These are phyloP conservation scores for Pontederia crassipes DNA, from an alignment of 176 grass and related monocot species.

Conservation along the genomic window DNA sequence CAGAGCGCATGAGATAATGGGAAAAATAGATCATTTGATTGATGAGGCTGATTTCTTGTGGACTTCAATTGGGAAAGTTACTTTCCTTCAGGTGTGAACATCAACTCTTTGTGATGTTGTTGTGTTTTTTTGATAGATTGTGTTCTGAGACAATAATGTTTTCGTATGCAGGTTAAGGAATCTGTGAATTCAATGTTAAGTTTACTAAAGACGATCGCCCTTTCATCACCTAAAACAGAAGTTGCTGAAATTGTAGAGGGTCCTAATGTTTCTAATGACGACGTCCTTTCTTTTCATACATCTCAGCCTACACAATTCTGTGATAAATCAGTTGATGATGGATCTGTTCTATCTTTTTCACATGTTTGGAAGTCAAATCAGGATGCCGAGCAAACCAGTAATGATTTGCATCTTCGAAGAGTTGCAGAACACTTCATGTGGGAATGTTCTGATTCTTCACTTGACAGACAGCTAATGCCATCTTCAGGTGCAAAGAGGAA, in stretches of 20 bases:
- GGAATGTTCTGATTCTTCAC: slow-evolving; percentile 90
- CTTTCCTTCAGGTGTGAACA: slow-evolving; percentile 41
- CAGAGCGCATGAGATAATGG: slow-evolving; percentile 37
- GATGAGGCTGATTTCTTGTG: slow-evolving; percentile 26
- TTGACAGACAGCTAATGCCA: slow-evolving; percentile 40
- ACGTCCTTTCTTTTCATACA: slow-evolving; percentile 42
- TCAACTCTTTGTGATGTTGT: slow-evolving; percentile 10
- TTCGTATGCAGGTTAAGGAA: slow-evolving; percentile 40
- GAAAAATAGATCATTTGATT: slow-evolving; percentile 43
- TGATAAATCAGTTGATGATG: slow-evolving; percentile 21
- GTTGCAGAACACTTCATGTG: slow-evolving; percentile 62
- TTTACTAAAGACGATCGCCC: slow-evolving; percentile 38
- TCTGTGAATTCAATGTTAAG: slow-evolving; percentile 39
- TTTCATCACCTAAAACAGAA: slow-evolving; percentile 25
- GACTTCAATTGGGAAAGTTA: slow-evolving; percentile 34
- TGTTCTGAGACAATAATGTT: slow-evolving; percentile 28
- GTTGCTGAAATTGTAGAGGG: background rate
- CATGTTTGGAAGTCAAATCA: slow-evolving; percentile 64
- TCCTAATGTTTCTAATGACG: slow-evolving; percentile 26
- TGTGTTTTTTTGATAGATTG: slow-evolving; percentile 9
- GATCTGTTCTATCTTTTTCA: slow-evolving; percentile 44
- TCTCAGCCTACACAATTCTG: slow-evolving; percentile 47
- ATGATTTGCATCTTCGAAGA: slow-evolving; percentile 33
- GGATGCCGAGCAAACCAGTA: slow-evolving; percentile 32
- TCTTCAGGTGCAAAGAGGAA: slow-evolving; percentile 53